Base-by-base conservation (phyloP, 371 early-diverging fungal species). In the Circinella umbellata region DNA sequence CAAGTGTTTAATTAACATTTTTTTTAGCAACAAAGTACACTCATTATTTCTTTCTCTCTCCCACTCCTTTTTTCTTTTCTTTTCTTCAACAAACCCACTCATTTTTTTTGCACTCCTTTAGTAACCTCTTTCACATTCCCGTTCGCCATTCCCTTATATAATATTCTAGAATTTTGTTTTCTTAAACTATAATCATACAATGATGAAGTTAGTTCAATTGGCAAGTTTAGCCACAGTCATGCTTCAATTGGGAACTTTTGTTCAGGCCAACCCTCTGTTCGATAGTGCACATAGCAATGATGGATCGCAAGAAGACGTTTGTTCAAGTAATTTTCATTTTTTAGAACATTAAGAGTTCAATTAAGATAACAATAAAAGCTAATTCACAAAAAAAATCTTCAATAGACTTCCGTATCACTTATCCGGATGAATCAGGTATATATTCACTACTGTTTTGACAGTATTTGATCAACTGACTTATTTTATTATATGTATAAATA, bases 261-360 rank as follows among this genome's bases (percentile, higher is more conserved):
- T 80, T 47, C 55, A 69, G 27, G 83, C 83, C 57, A 78, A 73
- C 48, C 83, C 83, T n/a, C 75, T 79, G 34, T 82, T 80, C 61
- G 73, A 66, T 38, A 14, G 57, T 14, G 48, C 64, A 59, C 73
- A 72, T 61, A 79, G 77, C 57, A 75, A 76, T 53, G 80, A 60
- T 17, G 57, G 36, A 11, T 17, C 66, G 10, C 20, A 48, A 18
- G 38, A 48, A 57, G 17, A 42, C 42, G 11, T 14, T 15, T 73
- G 69, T 47, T 57, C 68, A 61, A 67, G 70, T 72, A 65, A n/a
- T 9, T 55, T n/a, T 17, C 51, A n/a, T 51, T n/a, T 51, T 15
- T 5, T 51, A 1, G 6, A 51, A 51, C 15, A 8, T 5, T 51
- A 53, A 20, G 11, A 13, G 9, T 13, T 47, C 8, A 3, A 13